Conservation (phyloP, 768 basidiomycete species). For the Stropharia rugosoannulata region DNA sequence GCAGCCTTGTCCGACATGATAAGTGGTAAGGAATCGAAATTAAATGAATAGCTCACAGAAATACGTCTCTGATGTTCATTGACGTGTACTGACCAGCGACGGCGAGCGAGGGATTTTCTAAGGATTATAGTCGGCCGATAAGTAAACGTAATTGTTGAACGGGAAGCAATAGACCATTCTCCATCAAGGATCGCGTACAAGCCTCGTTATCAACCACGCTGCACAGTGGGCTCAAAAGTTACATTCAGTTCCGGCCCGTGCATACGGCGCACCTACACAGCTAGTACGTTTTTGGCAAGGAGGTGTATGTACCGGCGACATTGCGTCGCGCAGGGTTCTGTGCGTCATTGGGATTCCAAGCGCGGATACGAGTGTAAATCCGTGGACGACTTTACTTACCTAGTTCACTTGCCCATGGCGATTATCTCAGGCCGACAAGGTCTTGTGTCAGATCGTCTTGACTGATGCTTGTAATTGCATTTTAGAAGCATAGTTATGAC, state of each 20-base stretch:
- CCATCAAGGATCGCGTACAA: slow-evolving; percentile 11
- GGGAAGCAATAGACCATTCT: slow-evolving; percentile 13
- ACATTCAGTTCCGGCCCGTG: slow-evolving; percentile 3
- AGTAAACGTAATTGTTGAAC: slow-evolving; percentile 15
- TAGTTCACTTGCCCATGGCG: neutral
- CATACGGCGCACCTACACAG: neutral
- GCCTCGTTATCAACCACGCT: slow-evolving; percentile 7
- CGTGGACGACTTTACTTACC: neutral
- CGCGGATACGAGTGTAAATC: slow-evolving; percentile 3
- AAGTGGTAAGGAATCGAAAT: neutral
- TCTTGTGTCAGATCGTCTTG: neutral
- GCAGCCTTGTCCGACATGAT: neutral
- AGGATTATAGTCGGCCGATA: slow-evolving; percentile 16
- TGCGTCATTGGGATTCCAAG: slow-evolving; percentile 5
- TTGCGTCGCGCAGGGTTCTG: neutral
- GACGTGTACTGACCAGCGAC: slow-evolving; percentile 7
- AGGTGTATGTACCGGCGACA: too few relatives aligned
- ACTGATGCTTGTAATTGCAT: slow-evolving; percentile 1
- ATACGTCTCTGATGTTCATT: slow-evolving; percentile 1
- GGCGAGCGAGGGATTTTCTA: neutral
- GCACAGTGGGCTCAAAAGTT: slow-evolving; percentile 2
- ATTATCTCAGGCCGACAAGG: neutral
- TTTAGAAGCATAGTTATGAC: slow-evolving; percentile 1
- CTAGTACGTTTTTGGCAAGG: neutral
- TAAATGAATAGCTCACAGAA: neutral